Evolutionary conservation across 164 flowering plant genomes (phyloP).

Genomic region (Cinnamomum chago): DNA sequence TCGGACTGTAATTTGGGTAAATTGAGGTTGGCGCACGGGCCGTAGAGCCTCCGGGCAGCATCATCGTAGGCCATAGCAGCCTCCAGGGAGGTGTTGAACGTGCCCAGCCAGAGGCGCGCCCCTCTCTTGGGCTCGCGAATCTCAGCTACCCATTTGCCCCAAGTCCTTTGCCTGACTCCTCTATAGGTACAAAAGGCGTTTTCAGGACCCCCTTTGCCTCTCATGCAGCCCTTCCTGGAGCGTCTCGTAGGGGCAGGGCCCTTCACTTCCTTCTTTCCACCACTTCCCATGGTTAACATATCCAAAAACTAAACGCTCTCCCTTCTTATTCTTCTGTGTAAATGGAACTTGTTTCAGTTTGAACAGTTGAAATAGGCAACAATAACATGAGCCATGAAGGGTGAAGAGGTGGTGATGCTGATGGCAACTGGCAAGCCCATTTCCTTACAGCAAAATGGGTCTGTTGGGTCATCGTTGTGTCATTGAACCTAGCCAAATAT

Average conservation of each 20-base stretch:
- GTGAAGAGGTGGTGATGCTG: not conserved
- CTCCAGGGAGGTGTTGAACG: constrained; percentile 46
- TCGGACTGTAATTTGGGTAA: constrained; percentile 16
- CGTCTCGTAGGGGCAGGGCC: not conserved
- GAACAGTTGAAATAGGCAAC: not conserved
- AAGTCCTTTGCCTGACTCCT: constrained; percentile 61
- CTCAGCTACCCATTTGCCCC: constrained; percentile 81
- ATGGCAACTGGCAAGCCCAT: constrained; percentile 6
- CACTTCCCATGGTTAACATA: constrained; percentile 3
- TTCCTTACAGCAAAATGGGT: constrained; percentile 3
- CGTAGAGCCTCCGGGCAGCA: constrained; percentile 47
- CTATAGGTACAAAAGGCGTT: constrained; percentile 43
- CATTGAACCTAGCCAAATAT: not conserved
- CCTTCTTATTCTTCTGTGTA: no score
- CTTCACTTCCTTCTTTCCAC: constrained; percentile 10
- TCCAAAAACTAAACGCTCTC: not conserved
- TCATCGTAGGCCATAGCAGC: constrained; percentile 59
- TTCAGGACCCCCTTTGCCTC: constrained; percentile 68
- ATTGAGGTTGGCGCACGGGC: constrained; percentile 40
- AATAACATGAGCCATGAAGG: not conserved
- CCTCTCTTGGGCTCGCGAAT: constrained; percentile 58
- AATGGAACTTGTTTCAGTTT: not conserved
- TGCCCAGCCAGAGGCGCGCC: constrained; percentile 56
- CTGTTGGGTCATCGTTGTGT: not conserved
- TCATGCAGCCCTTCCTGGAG: constrained; percentile 56